Base-by-base conservation (phyloP, 148 eudicot species). In the Amaranthus cruentus region DNA sequence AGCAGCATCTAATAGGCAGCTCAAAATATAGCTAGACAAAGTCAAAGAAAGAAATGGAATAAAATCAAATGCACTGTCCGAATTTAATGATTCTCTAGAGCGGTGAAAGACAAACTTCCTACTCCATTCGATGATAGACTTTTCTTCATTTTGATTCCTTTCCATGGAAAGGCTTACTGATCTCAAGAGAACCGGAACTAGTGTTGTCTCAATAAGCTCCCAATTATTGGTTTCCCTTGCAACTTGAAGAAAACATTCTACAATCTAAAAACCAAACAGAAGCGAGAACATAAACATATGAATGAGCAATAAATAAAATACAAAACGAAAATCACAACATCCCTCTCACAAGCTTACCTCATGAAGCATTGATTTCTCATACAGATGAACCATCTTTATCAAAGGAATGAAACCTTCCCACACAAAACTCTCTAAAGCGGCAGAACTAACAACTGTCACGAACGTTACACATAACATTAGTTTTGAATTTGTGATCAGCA, bases 161-260 rank as follows among this genome's bases (percentile, higher is more conserved):
- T 86, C 93, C 88, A 95, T 75, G 58, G 96, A 90, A 62, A 83
- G 68, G 62, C 85, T 85, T 74, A 90, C 77, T 70, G 84, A 90
- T 81, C 85, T 82, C 73, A 91, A 80, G 68, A 88, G 84, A 77
- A 88, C 84, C 56, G 93, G 92, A 61, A 84, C 84, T 73, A 92
- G 47, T 63, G 88, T 83, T 68, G 81, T 82, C 81, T 92, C 94
- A 49, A 87, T 79, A 47, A 86, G 70, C 69, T 55, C 83, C 99
- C 97, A 92, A 62, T 81, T 81, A 76, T 83, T 86, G 81, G 87
- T 87, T 75, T 83, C 86, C 54, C 58, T 74, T 57, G 92, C 92
- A 78, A 85, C 82, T 83, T 86, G 84, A 65, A 87, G 82, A 80
- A 92, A 83, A 74, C 81, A 82, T 70, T 84, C 83, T 71, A 84